Evolutionary conservation across 2,329 filamentous ascomycete species (phyloP), one percentile per base, ranked within the genome.

Genomic region (Talaromyces sp.): DNA sequence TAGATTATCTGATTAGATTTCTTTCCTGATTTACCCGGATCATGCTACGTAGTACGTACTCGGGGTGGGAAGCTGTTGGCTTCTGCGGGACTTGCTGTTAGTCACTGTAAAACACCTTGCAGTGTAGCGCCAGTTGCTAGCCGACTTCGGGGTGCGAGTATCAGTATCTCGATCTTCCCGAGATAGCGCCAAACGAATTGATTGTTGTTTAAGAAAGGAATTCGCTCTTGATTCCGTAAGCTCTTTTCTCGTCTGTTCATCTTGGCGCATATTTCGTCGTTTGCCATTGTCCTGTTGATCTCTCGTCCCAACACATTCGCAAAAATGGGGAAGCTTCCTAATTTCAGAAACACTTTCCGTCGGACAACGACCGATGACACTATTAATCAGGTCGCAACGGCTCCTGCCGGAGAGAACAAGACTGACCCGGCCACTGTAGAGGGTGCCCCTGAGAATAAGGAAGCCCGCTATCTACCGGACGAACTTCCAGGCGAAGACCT

Each of bases 1-100:
- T 61, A 61, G 59, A 61, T 61, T 56, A 56, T 56, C 52, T 56
- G 52, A 56, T 56, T 56, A 56, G 52, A 56, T 56, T 39, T 56
- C 33, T 14, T 37, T 6, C 52, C 52, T 39, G n/a, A 22, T 37
- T 37, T 39, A 39, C 33, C 52, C 33, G 52, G 19, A 24, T 56
- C 52, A 56, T 37, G 52, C 52, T 56, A 37, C 52, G 52, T 56
- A 39, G 33, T 56, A 37, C 52, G 52, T 56, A 39, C 52, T 22
- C 33, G 11, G 19, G 16, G 50, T 22, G 52, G 31, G n/a, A 33
- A n/a, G 9, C n/a, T 22, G n/a, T 22, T 37, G 10, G 52, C 31
- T 56, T 22, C 22, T 22, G 3, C 19, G 11, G 19, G 13, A 33
- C 22, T 45, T 33, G 22, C 22, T 31, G 22, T 24, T 16, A 45